Evolutionary conservation across 2,329 filamentous ascomycete species (phyloP), one percentile per base, ranked within the genome.

Genomic region (Neocucurbitaria cava): DNA sequence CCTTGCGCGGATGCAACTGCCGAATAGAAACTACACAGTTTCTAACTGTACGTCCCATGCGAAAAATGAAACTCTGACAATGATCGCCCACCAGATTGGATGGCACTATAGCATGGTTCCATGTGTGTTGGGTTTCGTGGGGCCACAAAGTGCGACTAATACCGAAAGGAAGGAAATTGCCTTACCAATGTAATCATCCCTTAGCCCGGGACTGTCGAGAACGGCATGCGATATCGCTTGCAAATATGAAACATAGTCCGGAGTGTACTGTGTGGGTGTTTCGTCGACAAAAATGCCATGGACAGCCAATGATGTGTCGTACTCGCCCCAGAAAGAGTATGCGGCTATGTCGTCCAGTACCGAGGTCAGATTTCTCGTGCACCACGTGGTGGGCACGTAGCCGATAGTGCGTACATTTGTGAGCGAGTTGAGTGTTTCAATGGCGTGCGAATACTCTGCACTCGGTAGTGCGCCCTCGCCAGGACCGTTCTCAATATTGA

Each of bases 371-470:
- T 56, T 56, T 47, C 65, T 66, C 26, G 33, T 69, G 20, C 71
- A 73, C 66, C 83, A 85, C 33, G 79, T 82, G 50, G 79, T 80
- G 41, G 81, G 71, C 66, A 83, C 81, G 65, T 82, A 83, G 10
- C 77, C 80, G 49, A 85, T 68, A 43, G 82, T 77, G 30, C 77
- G 75, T 47, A 81, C 78, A 69, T 85, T 84, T 54, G 77, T 65
- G 59, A 77, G 71, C 18, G 69, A 64, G 49, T 75, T 73, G 42
- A 82, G 71, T 47, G 64, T 71, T 31, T 73, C 71, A 43, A 80
- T 75, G 57, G 77, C 78, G 33, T 73, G 68, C 24, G 73, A 76
- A 62, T 80, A 81, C 61, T 78, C 77, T 47, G 69, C 70, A 65
- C 79, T 78, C 20, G 79, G 79, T 52, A 80, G 58, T 41, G 73